Percentiles rank a stretch among this genome's conserved stretches.
These are phyloP conservation scores for Camelina hispida DNA, from an alignment of 345 rosid genomes.

Conservation along the genomic window DNA sequence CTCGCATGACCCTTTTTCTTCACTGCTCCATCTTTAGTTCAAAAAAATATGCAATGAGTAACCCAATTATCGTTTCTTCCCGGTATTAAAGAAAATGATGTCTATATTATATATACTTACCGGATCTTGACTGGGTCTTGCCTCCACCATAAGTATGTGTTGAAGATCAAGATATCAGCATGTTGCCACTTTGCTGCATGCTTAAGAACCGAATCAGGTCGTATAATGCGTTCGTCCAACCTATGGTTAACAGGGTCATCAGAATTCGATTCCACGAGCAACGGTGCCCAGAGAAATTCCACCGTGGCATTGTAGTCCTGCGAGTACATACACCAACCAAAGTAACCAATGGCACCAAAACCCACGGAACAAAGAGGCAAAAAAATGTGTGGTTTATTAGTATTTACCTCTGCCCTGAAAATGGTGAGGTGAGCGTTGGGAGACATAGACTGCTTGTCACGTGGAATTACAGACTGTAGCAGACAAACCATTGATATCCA, in stretches of 20 bases:
- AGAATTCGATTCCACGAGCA: slow-evolving; percentile 93
- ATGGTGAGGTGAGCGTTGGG: slow-evolving; percentile 91
- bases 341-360: slow-evolving; percentile 3
- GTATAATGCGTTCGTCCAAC: slow-evolving; percentile 71
- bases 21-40: slow-evolving; percentile 80
- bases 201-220: slow-evolving; percentile 87
- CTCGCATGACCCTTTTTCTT: slow-evolving; percentile 70
- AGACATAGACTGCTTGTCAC: slow-evolving; percentile 74
- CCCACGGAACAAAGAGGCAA: background rate
- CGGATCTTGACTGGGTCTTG: slow-evolving; percentile 86
- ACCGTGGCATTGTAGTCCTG: slow-evolving; percentile 94
- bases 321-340: slow-evolving; percentile 26
- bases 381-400: background rate
- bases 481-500: slow-evolving; percentile 99
- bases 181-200: slow-evolving; percentile 91
- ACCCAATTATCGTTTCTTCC: background rate
- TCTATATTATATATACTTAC: slow-evolving; percentile 42
- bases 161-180: slow-evolving; percentile 89
- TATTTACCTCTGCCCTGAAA: slow-evolving; percentile 82
- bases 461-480: slow-evolving; percentile 79
- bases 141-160: slow-evolving; percentile 99
- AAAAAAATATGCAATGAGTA: slow-evolving; percentile 12
- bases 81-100: background rate
- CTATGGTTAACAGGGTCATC: slow-evolving; percentile 98
- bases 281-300: slow-evolving; percentile 97